Evolutionary conservation across 2,329 filamentous ascomycete species (phyloP).

Genomic region (Ophiostoma piceae): DNA sequence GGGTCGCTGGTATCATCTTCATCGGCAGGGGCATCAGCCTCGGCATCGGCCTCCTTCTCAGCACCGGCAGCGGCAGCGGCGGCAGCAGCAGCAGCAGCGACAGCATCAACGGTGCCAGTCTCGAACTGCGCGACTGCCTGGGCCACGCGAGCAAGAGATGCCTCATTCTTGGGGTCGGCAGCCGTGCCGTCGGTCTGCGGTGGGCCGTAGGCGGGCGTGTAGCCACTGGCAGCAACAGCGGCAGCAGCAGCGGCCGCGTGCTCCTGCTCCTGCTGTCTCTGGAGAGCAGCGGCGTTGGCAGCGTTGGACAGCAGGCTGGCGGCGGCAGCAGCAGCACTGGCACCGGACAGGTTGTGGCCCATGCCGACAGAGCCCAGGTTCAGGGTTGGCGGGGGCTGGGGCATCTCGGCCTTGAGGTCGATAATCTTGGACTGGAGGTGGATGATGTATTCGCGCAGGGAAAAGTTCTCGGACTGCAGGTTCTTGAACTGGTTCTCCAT

Average conservation of each 20-base stretch:
- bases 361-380: constrained; percentile 49
- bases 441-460: constrained; percentile 86
- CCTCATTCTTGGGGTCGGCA: constrained; percentile 14
- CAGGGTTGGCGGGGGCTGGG: constrained; percentile 74
- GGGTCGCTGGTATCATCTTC: constrained; percentile 16
- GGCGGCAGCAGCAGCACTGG: constrained; percentile 18
- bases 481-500: constrained; percentile 73
- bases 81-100: not conserved
- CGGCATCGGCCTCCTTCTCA: not conserved
- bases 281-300: constrained; percentile 15
- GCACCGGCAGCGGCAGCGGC: not conserved
- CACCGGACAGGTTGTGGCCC: not conserved
- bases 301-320: constrained; percentile 23
- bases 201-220: not conserved
- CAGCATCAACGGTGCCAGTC: constrained; percentile 17
- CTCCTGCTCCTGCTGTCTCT: constrained; percentile 22
- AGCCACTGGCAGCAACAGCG: not conserved
- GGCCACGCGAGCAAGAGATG: constrained; percentile 46
- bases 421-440: constrained; percentile 81
- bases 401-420: constrained; percentile 76
- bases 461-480: constrained; percentile 84
- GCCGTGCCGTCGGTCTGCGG: not conserved
- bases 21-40: not conserved
- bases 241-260: constrained; percentile 14
- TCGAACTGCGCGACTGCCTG: constrained; percentile 39